These are phyloP conservation scores for Mariannaea sp. DNA, from an alignment of 2,329 filamentous ascomycete genomes.

Conservation along the genomic window DNA sequence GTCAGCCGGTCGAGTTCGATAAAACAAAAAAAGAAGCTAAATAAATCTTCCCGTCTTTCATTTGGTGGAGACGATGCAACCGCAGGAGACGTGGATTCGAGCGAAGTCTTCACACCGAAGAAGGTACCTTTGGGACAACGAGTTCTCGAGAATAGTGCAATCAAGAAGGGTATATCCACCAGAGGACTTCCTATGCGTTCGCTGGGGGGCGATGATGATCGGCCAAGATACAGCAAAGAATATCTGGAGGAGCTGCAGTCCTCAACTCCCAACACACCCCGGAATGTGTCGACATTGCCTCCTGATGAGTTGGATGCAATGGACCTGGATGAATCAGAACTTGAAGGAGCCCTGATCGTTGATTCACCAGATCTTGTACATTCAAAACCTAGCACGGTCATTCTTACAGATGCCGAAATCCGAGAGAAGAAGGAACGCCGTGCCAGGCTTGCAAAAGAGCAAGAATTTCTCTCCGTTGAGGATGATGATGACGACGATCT, in stretches of 20 bases:
- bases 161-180: constrained; percentile 55
- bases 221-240: constrained; percentile 83
- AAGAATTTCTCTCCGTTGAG: constrained; percentile 69
- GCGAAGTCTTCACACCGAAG: constrained; percentile 64
- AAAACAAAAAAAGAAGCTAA: constrained; percentile 68
- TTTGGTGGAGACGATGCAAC: constrained; percentile 67
- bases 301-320: constrained; percentile 56
- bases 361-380: constrained; percentile 46
- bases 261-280: constrained; percentile 83
- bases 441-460: constrained; percentile 73
- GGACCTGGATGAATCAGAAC: constrained; percentile 62
- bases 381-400: constrained; percentile 50
- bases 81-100: constrained; percentile 55
- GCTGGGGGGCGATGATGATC: constrained; percentile 65
- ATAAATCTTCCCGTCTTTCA: constrained; percentile 68
- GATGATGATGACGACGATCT: constrained; percentile 55
- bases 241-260: constrained; percentile 84
- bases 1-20: constrained; percentile 53
- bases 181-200: constrained; percentile 61
- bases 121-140: constrained; percentile 68
- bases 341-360: constrained; percentile 69
- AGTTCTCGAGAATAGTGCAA: constrained; percentile 69
- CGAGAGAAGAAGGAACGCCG: constrained; percentile 88
- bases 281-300: constrained; percentile 56
- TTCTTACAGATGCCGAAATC: constrained; percentile 85